These are phyloP conservation scores for Persicaria maculosa DNA, from an alignment of 148 eudicot genomes.

Conservation along the genomic window DNA sequence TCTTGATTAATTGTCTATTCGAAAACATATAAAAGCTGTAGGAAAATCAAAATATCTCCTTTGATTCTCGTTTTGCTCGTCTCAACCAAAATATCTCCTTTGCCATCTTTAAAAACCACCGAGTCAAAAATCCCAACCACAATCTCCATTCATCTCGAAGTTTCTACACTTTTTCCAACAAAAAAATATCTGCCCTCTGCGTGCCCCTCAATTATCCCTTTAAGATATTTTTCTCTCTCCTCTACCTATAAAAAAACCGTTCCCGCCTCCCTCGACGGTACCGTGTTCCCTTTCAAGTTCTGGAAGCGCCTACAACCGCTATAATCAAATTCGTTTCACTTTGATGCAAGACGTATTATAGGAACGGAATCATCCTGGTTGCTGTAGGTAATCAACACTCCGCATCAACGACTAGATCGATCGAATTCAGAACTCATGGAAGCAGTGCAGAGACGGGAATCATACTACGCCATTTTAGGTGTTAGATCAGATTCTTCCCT, in stretches of 20 bases:
- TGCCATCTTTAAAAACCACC: neutral
- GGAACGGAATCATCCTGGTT: neutral
- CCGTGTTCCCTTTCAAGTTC: neutral
- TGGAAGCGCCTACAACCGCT: neutral
- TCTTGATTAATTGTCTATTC: too few species aligned
- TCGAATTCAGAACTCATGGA: too few species aligned
- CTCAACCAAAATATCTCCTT: neutral
- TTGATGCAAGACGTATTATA: neutral
- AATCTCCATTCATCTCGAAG: neutral
- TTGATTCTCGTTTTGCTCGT: too few species aligned
- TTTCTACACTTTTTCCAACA: neutral
- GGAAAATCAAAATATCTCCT: too few species aligned
- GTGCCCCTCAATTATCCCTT: neutral
- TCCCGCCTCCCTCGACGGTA: too few species aligned
- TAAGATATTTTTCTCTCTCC: conserved; percentile 3
- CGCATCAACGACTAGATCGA: too few species aligned
- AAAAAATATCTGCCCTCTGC: neutral
- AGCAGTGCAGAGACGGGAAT: conserved; percentile 6
- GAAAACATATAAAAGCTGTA: too few species aligned
- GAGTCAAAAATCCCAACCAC: neutral
- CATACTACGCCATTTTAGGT: conserved; percentile 56
- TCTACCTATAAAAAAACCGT: neutral
- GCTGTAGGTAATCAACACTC: too few species aligned
- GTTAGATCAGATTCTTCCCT: conserved; percentile 31
- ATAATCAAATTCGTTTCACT: too few species aligned